phyloP scores from a whole-genome alignment of 2,329 filamentous ascomycete genomes.

The Grosmannia huntii region DNA sequence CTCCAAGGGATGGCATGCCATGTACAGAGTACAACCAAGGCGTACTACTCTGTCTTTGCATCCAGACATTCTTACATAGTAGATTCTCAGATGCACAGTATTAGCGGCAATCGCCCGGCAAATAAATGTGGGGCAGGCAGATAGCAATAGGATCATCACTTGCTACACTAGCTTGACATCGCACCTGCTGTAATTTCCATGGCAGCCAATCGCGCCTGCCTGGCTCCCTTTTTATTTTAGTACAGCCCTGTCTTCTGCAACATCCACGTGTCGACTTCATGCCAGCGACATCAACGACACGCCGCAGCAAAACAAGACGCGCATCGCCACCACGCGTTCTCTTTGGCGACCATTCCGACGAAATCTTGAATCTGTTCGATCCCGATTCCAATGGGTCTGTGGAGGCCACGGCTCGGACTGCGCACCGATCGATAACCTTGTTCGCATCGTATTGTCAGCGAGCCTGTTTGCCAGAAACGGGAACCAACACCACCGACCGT shows the following conservation, averaged over 20 bases:
- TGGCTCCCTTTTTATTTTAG: not conserved
- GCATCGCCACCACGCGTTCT: not conserved
- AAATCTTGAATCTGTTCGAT: not conserved
- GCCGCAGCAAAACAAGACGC: not conserved
- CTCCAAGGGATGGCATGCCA: no score
- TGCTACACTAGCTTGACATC: not conserved
- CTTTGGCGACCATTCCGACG: not conserved
- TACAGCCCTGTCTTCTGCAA: not conserved
- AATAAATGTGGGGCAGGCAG: no score
- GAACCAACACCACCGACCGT: not conserved
- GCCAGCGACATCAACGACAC: not conserved
- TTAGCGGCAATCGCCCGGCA: no score
- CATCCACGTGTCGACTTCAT: not conserved
- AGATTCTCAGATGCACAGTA: no score
- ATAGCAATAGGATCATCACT: not conserved
- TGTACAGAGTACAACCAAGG: no score
- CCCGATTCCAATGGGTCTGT: conserved; percentile 4
- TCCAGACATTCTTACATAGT: no score
- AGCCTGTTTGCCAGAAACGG: not conserved
- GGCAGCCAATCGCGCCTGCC: not conserved
- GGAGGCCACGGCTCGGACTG: conserved; percentile 3
- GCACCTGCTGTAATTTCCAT: not conserved
- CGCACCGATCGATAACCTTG: conserved; percentile 2
- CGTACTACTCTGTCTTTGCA: no score
- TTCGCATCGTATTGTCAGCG: not conserved